These are phyloP conservation scores for Whalleya microplaca DNA, from an alignment of 2,329 filamentous ascomycete species.

Conservation along the genomic window DNA sequence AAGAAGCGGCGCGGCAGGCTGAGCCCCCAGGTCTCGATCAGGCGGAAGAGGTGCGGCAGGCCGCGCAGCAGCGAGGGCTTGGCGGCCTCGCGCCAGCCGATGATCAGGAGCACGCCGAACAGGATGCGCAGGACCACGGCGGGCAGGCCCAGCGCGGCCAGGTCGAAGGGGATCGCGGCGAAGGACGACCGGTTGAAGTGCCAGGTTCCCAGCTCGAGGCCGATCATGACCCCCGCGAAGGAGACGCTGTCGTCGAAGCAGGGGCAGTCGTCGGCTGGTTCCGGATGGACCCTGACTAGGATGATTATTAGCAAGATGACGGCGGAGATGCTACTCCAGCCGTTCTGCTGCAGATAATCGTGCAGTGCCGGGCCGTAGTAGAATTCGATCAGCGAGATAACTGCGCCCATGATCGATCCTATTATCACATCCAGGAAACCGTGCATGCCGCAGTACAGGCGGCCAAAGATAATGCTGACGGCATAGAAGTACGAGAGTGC, in stretches of 20 bases:
- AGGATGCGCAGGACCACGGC: constrained; percentile 70
- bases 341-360: constrained; percentile 67
- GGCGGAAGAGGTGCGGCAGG: constrained; percentile 84
- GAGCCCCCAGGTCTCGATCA: constrained; percentile 78
- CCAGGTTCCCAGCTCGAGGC: constrained; percentile 82
- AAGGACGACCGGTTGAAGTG: constrained; percentile 66
- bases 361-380: constrained; percentile 67
- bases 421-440: constrained; percentile 90
- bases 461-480: constrained; percentile 84
- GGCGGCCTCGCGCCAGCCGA: constrained; percentile 87
- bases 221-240: constrained; percentile 88
- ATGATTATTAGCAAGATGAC: constrained; percentile 70
- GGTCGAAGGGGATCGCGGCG: constrained; percentile 61
- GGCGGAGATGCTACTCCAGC: constrained; percentile 66
- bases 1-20: constrained; percentile 89
- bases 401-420: constrained; percentile 76
- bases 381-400: constrained; percentile 63
- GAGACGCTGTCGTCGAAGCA: constrained; percentile 96
- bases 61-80: constrained; percentile 79
- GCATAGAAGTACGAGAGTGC: constrained; percentile 80
- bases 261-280: constrained; percentile 94
- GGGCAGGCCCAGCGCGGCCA: constrained; percentile 67
- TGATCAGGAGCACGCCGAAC: constrained; percentile 80
- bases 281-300: constrained; percentile 87
- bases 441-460: constrained; percentile 98